Evolutionary conservation across 352 stramenopile species (phyloP).

Genomic region (Globisporangium nagaii): DNA sequence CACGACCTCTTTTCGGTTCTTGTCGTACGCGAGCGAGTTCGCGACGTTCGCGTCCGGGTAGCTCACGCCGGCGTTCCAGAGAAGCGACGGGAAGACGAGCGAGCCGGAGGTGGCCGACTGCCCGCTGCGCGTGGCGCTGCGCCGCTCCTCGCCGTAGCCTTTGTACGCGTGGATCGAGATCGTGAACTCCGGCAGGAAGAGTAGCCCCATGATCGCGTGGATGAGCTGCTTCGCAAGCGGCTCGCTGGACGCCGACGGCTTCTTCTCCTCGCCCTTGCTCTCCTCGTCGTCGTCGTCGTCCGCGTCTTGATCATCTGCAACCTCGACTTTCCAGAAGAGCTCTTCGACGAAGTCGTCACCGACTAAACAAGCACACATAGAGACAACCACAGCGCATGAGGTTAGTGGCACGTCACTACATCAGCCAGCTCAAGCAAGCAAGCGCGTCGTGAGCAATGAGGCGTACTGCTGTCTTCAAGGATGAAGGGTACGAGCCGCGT

Average conservation of each 20-base stretch:
- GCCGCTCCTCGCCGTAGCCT: slow-evolving; percentile 67
- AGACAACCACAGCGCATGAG: not conserved
- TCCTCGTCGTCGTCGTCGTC: slow-evolving; percentile 30
- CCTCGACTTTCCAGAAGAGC: slow-evolving; percentile 69
- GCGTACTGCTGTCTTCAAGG: slow-evolving; percentile 55
- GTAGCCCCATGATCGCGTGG: slow-evolving; percentile 79
- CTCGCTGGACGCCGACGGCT: slow-evolving; percentile 10
- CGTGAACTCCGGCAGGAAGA: slow-evolving; percentile 85
- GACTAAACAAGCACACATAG: not conserved
- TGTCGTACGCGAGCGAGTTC: slow-evolving; percentile 79
- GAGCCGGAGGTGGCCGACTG: slow-evolving; percentile 23
- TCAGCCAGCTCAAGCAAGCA: not conserved
- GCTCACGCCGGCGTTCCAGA: slow-evolving; percentile 76
- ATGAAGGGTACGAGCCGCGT: slow-evolving; percentile 84
- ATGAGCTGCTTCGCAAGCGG: slow-evolving; percentile 73
- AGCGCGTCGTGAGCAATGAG: not conserved
- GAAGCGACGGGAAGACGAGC: slow-evolving; percentile 67
- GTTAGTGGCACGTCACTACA: not conserved
- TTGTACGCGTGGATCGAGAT: slow-evolving; percentile 83
- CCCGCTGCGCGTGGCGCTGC: slow-evolving; percentile 51
- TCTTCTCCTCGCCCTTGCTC: slow-evolving; percentile 21
- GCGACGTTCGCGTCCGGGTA: slow-evolving; percentile 75
- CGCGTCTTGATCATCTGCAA: slow-evolving; percentile 8
- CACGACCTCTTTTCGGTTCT: slow-evolving; percentile 95
- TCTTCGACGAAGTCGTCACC: slow-evolving; percentile 78